A percentile compares a stretch with the other conserved stretches of the same genome.
Evolutionary conservation across 441 rosid genomes (phyloP).

Genomic region (Pelargonium cotyledonis): DNA sequence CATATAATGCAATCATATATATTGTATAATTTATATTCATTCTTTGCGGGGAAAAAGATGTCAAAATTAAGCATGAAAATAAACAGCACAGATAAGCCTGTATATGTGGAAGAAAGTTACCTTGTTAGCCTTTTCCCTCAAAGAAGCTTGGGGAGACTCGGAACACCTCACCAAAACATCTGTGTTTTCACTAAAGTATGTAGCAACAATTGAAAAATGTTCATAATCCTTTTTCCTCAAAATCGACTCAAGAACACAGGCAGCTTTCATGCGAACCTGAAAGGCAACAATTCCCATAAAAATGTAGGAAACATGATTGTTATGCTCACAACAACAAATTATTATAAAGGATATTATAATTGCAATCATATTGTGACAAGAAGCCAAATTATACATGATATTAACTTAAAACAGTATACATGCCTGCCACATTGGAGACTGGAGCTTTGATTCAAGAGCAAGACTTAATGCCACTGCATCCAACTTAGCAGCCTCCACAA

Average conservation of each 20-base stretch:
- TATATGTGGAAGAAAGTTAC: constrained; percentile 29
- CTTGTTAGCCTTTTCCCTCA: constrained; percentile 83
- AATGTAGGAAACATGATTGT: constrained; percentile 3
- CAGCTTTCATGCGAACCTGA: constrained; percentile 92
- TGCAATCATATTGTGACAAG: background rate
- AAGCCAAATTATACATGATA: constrained; percentile 1
- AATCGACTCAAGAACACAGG: constrained; percentile 81
- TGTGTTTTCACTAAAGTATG: constrained; percentile 67
- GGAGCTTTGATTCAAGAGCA: constrained; percentile 81
- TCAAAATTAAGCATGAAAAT: background rate
- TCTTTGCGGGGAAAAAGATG: background rate
- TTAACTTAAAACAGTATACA: constrained; percentile 19
- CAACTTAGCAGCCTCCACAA: constrained; percentile 76
- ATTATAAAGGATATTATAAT: background rate
- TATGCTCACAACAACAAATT: background rate
- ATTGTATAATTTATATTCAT: background rate
- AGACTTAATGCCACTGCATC: constrained; percentile 63
- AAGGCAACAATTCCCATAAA: constrained; percentile 16
- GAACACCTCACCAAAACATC: constrained; percentile 59
- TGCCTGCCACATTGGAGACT: constrained; percentile 92
- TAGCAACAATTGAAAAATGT: constrained; percentile 49
- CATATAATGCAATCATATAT: background rate
- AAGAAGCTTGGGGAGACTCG: constrained; percentile 86
- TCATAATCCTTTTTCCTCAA: constrained; percentile 73
- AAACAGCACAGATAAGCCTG: background rate